Evolutionary conservation across 169 alveolate species (phyloP).

Genomic region (Plasmodium fragile): DNA sequence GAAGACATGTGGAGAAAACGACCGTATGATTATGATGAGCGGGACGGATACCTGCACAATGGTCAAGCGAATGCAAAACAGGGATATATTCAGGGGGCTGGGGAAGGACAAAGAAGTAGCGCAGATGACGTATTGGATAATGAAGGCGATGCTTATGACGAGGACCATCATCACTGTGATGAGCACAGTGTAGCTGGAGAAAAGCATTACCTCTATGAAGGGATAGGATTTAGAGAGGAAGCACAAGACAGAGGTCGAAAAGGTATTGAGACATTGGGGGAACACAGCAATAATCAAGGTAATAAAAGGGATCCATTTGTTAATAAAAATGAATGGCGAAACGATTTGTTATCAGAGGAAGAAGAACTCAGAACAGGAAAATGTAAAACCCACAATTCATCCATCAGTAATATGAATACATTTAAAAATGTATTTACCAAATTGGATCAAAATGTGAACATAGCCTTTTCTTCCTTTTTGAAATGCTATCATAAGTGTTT

Average conservation of each 20-base stretch:
- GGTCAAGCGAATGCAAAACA: neutral
- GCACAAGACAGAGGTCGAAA: neutral
- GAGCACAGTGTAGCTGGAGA: conserved; percentile 5
- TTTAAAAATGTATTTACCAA: conserved; percentile 25
- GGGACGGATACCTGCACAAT: neutral
- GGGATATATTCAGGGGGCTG: neutral
- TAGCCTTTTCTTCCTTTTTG: conserved; percentile 59
- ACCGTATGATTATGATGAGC: neutral
- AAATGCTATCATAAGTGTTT: conserved; percentile 58
- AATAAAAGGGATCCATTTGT: neutral
- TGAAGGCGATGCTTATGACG: neutral
- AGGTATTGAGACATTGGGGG: neutral
- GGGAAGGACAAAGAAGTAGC: neutral
- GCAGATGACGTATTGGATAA: neutral
- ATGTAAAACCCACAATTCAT: neutral
- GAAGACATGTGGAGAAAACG: neutral
- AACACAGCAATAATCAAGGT: neutral
- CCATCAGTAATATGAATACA: neutral
- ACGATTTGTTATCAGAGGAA: neutral
- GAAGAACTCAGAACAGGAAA: neutral
- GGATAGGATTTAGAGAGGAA: neutral
- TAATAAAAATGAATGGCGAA: neutral
- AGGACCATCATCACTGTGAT: neutral
- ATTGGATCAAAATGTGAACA: conserved; percentile 23
- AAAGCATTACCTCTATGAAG: neutral